Base-by-base conservation (phyloP, 2,329 filamentous ascomycete species). In the Davidsoniella eucalypti region DNA sequence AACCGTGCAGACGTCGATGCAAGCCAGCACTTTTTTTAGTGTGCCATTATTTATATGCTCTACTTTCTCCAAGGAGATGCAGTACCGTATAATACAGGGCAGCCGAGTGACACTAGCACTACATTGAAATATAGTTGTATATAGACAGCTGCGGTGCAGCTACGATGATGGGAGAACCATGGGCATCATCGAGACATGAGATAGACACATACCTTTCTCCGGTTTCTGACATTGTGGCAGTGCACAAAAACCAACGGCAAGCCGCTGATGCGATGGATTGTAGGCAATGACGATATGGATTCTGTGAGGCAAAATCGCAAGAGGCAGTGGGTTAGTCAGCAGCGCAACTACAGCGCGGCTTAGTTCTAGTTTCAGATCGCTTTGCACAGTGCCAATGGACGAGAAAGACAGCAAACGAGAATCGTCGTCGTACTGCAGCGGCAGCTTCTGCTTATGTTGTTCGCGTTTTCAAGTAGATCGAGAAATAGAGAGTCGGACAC, bases 211-310 rank as follows among this genome's bases (percentile, higher is more conserved):
- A 65, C 63, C 60, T 63, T 36, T 64, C 62, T 52, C 61, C 61
- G 47, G 58, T 54, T 29, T 65, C 63, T 47, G 63, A 65, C 63
- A 65, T 65, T 54, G 53, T 60, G 57, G 51, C 51, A 47, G 51
- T 52, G 51, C 51, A 52, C 39, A 40, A 33, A 44, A 37, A 39
- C 23, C 36, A 40, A 33, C 37, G 48, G 14, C n/a, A 29, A 47
- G 18, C 23, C 25, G n/a, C 10, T 10, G 36, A 7, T 10, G 44
- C 17, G 14, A 47, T 47, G 10, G 18, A 47, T 10, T 23, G 26
- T 14, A 26, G 16, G 14, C 29, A 33, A 33, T 33, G 29, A 33
- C 29, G 29, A 33, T 33, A 25, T 44, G 44, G n/a, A 37, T 33
- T n/a, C 29, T 9, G 4, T 33, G 29, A 12, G 29, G 29, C 29